These are phyloP conservation scores for Russula griseocarnosa DNA, from an alignment of 768 basidiomycete genomes.

Conservation along the genomic window DNA sequence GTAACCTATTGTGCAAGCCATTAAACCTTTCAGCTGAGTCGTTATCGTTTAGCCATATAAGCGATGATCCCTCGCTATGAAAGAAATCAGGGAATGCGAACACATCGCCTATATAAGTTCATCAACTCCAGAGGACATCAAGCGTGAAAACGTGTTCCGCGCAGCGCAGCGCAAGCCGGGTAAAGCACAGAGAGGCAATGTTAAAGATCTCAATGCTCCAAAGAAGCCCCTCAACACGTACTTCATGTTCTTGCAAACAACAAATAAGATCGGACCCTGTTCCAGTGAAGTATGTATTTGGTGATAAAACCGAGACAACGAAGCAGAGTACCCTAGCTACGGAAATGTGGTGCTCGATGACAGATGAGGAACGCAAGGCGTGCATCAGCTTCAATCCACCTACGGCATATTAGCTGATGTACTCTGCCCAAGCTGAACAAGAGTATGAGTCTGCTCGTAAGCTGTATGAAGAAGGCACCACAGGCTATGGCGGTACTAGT, in stretches of 20 bases:
- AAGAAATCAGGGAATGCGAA: constrained; percentile 80
- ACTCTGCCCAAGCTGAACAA: constrained; percentile 84
- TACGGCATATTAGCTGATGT: constrained; percentile 20
- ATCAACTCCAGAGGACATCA: constrained; percentile 90
- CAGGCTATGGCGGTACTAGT: constrained; percentile 54
- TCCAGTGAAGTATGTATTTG: constrained; percentile 78
- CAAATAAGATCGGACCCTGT: constrained; percentile 75
- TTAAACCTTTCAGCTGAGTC: constrained; percentile 26
- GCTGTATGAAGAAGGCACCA: constrained; percentile 80
- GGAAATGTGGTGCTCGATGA: constrained; percentile 89
- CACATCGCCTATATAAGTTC: constrained; percentile 81
- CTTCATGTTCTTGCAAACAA: constrained; percentile 92
- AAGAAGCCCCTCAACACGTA: constrained; percentile 94
- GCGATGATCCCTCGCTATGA: constrained; percentile 75
- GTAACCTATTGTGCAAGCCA: constrained; percentile 40
- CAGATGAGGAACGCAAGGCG: constrained; percentile 90
- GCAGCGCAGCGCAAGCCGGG: constrained; percentile 91
- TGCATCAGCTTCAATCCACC: constrained; percentile 31
- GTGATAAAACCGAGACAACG: constrained; percentile 88
- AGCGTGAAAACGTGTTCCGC: constrained; percentile 86
- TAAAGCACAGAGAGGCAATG: constrained; percentile 87
- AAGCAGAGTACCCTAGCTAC: constrained; percentile 93
- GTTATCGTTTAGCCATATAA: constrained; percentile 67
- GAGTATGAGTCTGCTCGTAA: constrained; percentile 84
- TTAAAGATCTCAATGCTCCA: constrained; percentile 95